Conservation (phyloP, 1,139 yeast genomes). For the Geotrichum citri-aurantii region DNA sequence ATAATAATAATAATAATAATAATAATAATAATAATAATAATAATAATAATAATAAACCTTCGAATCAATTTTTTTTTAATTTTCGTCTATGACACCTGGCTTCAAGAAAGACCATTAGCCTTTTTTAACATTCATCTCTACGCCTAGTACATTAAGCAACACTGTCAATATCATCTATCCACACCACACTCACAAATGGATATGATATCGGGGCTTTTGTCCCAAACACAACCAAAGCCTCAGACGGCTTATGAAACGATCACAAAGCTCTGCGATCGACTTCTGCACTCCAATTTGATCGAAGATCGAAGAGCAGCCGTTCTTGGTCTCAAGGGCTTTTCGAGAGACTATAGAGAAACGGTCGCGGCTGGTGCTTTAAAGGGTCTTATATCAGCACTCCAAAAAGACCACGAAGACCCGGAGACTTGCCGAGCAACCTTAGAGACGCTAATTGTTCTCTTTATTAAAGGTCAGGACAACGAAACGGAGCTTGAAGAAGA, state of each 20-base stretch:
- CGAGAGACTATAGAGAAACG: conserved; percentile 81
- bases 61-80: neutral
- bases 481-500: conserved; percentile 46
- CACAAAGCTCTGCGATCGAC: conserved; percentile 79
- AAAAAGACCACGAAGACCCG: conserved; percentile 60
- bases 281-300: conserved; percentile 73
- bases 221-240: conserved; percentile 46
- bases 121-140: neutral
- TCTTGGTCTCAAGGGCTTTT: conserved; percentile 80
- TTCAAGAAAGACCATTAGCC: neutral
- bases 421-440: conserved; percentile 75
- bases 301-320: conserved; percentile 91
- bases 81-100: neutral
- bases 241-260: conserved; percentile 80
- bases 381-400: conserved; percentile 63
- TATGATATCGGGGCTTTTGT: conserved; percentile 45
- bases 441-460: conserved; percentile 77
- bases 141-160: neutral
- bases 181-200: conserved; percentile 30
- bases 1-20: no score
- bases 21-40: no score
- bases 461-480: conserved; percentile 40
- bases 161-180: neutral
- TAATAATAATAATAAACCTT: neutral
- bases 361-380: conserved; percentile 87